Conservation (phyloP, 1,284 basidiomycete genomes). For the Violaceomyces palustris region DNA sequence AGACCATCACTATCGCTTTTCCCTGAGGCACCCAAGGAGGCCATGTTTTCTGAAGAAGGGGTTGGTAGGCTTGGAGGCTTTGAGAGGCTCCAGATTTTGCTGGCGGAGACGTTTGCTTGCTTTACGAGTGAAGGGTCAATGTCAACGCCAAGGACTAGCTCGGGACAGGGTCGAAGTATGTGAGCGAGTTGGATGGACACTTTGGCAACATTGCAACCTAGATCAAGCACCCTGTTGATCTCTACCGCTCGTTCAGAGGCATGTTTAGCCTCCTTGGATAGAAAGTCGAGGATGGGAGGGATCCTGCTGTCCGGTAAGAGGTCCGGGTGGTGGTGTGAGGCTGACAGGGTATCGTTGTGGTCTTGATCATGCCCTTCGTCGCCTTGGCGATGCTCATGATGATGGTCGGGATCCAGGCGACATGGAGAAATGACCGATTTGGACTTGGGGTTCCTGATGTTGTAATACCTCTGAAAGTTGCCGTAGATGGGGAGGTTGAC, state of each 20-base stretch:
- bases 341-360: no score
- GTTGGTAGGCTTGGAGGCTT: not conserved
- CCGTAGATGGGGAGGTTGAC: slow-evolving; percentile 16
- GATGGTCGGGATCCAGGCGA: not conserved
- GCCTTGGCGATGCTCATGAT: no score
- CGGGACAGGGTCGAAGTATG: slow-evolving; percentile 1
- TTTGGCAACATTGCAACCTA: slow-evolving; percentile 25
- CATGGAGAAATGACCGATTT: not conserved
- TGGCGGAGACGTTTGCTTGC: slow-evolving; percentile 5
- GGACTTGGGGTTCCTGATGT: slow-evolving; percentile 25
- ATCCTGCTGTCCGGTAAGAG: slow-evolving; percentile 10
- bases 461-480: slow-evolving; percentile 28
- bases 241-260: not conserved
- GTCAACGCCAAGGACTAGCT: slow-evolving; percentile 11
- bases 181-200: slow-evolving; percentile 17
- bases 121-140: slow-evolving; percentile 14
- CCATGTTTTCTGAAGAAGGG: not conserved
- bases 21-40: not conserved
- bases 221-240: slow-evolving; percentile 5
- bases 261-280: not conserved
- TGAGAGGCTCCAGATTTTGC: not conserved
- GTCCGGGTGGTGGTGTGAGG: not conserved
- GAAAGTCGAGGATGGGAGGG: slow-evolving; percentile 5
- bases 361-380: no score
- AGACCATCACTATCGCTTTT: not conserved